phyloP scores from a whole-genome alignment of 2,329 filamentous ascomycete species.

The Scleromitrula shiraiana region DNA sequence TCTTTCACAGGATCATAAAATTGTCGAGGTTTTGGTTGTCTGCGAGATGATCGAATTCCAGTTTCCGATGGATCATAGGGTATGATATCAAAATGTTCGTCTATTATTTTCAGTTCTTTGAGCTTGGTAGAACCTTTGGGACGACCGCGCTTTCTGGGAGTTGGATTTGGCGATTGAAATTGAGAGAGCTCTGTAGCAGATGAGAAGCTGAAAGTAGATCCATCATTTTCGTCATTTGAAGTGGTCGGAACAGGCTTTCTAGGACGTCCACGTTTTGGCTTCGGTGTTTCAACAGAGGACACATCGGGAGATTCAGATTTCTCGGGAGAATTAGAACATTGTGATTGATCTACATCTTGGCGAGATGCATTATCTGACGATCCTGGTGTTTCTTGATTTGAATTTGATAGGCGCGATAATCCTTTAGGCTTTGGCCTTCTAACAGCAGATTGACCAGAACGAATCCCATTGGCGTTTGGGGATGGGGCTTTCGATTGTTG shows the following conservation, averaged over 20 bases:
- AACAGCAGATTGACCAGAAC: no score
- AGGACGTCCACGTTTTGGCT: background rate
- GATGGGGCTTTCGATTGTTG: no score
- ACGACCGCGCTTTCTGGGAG: constrained; percentile 6
- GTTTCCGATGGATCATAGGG: background rate
- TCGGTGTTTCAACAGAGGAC: no score
- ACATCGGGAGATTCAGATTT: no score
- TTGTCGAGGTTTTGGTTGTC: constrained; percentile 7
- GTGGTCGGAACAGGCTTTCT: background rate
- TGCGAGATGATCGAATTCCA: constrained; percentile 6
- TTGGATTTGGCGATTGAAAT: background rate
- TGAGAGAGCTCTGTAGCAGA: constrained; percentile 1
- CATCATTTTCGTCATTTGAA: background rate
- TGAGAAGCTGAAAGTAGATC: background rate
- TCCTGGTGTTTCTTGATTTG: no score
- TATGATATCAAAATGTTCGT: background rate
- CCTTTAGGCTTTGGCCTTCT: no score
- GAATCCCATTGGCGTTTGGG: no score
- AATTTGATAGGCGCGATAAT: no score
- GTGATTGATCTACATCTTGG: no score
- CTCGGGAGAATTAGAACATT: no score
- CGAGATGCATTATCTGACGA: no score
- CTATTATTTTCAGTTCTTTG: background rate
- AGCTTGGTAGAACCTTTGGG: constrained; percentile 2
- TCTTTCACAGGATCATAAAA: background rate